Conservation (phyloP, 139 green algal species). For the Eudorina sp. region DNA sequence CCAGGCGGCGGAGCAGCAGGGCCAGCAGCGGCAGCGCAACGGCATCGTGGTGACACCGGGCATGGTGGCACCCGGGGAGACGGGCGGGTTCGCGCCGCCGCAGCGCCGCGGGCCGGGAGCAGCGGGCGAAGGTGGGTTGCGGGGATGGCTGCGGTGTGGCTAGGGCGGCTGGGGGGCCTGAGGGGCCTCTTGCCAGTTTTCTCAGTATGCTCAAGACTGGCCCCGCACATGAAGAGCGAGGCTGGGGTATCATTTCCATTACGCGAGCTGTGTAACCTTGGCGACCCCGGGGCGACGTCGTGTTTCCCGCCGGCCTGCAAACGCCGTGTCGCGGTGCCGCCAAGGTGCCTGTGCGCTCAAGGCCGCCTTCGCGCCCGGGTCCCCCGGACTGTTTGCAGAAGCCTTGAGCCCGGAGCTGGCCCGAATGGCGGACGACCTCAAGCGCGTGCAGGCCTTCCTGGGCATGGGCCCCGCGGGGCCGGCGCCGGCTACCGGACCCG, state of each 20-base stretch:
- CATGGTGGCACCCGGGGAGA: background rate
- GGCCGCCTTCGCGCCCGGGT: too few species aligned
- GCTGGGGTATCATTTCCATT: too few species aligned
- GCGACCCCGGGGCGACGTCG: too few species aligned
- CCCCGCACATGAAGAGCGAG: too few species aligned
- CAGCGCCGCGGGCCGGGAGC: background rate
- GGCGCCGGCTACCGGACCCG: background rate
- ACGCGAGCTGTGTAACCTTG: too few species aligned
- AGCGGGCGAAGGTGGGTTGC: background rate
- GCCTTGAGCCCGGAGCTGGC: background rate
- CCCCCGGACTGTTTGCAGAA: too few species aligned
- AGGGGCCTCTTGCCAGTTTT: too few species aligned
- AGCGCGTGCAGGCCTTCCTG: conserved; percentile 28
- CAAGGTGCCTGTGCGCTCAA: too few species aligned
- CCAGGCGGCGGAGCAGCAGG: background rate
- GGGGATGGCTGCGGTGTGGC: background rate
- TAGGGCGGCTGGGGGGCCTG: too few species aligned
- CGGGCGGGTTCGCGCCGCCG: background rate
- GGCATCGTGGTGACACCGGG: conserved; percentile 17
- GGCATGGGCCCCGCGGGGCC: background rate
- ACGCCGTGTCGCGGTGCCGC: too few species aligned
- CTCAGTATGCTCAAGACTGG: too few species aligned
- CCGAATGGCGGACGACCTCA: conserved; percentile 24
- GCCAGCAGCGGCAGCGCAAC: conserved; percentile 29
- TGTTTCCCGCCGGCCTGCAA: too few species aligned